phyloP scores from a whole-genome alignment of 164 flowering plant species.

The Protea cynaroides region DNA sequence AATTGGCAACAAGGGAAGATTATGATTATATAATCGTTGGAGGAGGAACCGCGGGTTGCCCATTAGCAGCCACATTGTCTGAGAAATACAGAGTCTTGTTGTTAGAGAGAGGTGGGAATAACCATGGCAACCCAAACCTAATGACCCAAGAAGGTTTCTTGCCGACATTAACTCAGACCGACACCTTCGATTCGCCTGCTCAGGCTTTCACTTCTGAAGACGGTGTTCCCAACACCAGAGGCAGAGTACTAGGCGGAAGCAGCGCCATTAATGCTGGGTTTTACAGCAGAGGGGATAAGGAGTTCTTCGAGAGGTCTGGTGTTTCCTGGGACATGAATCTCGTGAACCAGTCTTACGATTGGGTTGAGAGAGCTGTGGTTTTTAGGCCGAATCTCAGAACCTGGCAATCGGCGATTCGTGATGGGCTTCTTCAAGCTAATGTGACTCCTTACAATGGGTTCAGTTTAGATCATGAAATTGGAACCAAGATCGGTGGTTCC shows the following conservation, averaged over 20 bases:
- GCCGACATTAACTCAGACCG: conserved; percentile 34
- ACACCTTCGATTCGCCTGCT: conserved; percentile 50
- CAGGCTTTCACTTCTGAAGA: conserved; percentile 77
- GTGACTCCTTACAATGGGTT: conserved; percentile 80
- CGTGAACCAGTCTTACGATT: conserved; percentile 61
- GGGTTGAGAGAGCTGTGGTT: conserved; percentile 79
- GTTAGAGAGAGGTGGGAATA: conserved; percentile 56
- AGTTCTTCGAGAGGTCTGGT: conserved; percentile 39
- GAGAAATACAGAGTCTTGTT: conserved; percentile 43
- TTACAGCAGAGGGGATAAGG: conserved; percentile 60
- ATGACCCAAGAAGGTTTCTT: conserved; percentile 70
- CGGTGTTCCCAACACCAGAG: conserved; percentile 80
- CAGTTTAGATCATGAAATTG: conserved; percentile 74
- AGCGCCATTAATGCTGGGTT: conserved; percentile 88
- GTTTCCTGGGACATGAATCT: conserved; percentile 48
- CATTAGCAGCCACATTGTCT: conserved; percentile 81
- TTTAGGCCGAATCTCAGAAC: conserved; percentile 41
- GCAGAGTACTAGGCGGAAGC: conserved; percentile 87
- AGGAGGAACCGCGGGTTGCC: conserved; percentile 93
- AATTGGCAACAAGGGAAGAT: conserved; percentile 51
- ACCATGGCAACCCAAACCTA: conserved; percentile 10
- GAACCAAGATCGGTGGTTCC: conserved; percentile 90
- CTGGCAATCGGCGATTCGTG: conserved; percentile 72
- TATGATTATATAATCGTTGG: conserved; percentile 88
- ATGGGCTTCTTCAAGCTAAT: conserved; percentile 69